Evolutionary conservation across 495 filamentous ascomycete species (phyloP), one percentile per base, ranked within the genome.

Genomic region (Aspergillus bridgeri): DNA sequence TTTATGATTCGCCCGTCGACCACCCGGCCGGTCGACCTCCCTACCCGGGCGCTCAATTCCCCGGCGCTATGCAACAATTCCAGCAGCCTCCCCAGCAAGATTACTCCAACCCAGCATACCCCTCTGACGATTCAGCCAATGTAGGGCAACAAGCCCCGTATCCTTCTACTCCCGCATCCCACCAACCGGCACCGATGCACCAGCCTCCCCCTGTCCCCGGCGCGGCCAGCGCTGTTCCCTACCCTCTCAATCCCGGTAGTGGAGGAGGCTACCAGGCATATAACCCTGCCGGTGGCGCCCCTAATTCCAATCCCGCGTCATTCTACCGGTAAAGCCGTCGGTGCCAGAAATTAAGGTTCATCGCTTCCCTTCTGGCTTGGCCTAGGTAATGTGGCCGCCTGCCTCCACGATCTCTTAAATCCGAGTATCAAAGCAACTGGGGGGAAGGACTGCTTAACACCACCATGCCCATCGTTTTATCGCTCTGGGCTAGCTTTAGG

Each of bases 1-100:
- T 83, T 11, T 95, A 94, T 61, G 89, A 93, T 65, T 90, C 89
- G 6, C 90, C 90, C 19, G 81, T 89, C 42, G 86, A 85, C 29
- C 72, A 73, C 24, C 54, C 55, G 23, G 46, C 58, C 46, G 54
- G 38, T 19, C 73, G 70, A 53, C 70, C 69, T 43, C 80, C 80
- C 49, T 81, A 79, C 53, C 77, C 80, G 8, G 67, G 69, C 27
- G 69, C 72, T 4, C 62, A 69, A 22, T 70, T 67, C 7, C 76
- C 83, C 0, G 68, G 70, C 29, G 48, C 59, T 9, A 65, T 65
- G 48, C 72, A 71, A 46, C 76, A 74, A 46, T 70, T 71, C 53
- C 75, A 71, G 27, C 66, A 65, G 51, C 65, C 64, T 17, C 64
- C 63, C 21, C 67, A 69, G 42, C 66, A 69, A 53, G 79, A 81